These are phyloP conservation scores for Annulohypoxylon bovei DNA, from an alignment of 495 filamentous ascomycete genomes.

Conservation along the genomic window DNA sequence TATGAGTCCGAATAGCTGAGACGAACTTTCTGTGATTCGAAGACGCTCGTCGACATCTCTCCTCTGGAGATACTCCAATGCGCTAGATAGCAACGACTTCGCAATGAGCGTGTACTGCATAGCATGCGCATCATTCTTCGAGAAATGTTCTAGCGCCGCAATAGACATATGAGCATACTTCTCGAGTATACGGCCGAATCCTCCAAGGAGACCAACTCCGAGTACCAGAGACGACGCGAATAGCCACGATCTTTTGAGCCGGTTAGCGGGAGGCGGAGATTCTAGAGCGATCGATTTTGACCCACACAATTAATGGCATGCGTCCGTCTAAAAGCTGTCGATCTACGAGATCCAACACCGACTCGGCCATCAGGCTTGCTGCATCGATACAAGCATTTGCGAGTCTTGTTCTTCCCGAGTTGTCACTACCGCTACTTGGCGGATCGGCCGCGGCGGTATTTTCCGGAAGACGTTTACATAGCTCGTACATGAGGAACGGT, in stretches of 20 bases:
- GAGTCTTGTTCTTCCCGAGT: slow-evolving; percentile 50
- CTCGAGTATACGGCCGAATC: slow-evolving; percentile 57
- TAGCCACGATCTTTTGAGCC: slow-evolving; percentile 52
- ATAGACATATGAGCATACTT: slow-evolving; percentile 55
- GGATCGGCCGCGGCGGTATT: slow-evolving; percentile 10
- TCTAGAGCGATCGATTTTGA: background rate
- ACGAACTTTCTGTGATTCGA: slow-evolving; percentile 54
- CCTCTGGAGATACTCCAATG: slow-evolving; percentile 51
- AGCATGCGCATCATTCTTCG: slow-evolving; percentile 53
- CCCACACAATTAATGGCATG: slow-evolving; percentile 57
- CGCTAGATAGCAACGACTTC: slow-evolving; percentile 53
- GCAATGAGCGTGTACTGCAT: slow-evolving; percentile 58
- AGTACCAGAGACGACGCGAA: slow-evolving; percentile 60
- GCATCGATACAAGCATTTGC: slow-evolving; percentile 61
- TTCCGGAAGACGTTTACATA: slow-evolving; percentile 52
- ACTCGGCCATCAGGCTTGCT: slow-evolving; percentile 56
- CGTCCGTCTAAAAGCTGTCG: slow-evolving; percentile 46
- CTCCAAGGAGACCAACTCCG: slow-evolving; percentile 54
- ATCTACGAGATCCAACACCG: slow-evolving; percentile 48
- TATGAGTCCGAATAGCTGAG: slow-evolving; percentile 55
- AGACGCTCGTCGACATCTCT: slow-evolving; percentile 52
- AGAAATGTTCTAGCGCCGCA: slow-evolving; percentile 55
- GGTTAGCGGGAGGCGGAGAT: background rate
- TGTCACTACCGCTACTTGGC: slow-evolving; percentile 13
- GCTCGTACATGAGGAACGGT: slow-evolving; percentile 60